Conservation (phyloP, 1,139 yeast species). For the Yamadazyma conglobata region DNA sequence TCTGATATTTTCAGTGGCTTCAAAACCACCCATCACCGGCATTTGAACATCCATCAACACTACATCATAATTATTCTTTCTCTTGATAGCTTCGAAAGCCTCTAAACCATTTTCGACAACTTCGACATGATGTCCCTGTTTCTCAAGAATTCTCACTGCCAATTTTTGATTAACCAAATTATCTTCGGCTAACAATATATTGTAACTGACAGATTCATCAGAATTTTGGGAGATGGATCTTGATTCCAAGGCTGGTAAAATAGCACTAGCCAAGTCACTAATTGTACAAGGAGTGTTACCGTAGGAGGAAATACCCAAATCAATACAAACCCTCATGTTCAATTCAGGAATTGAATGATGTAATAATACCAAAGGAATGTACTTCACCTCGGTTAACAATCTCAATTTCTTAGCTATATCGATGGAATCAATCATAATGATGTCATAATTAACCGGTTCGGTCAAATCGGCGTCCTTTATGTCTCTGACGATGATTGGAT, state of each 20-base stretch:
- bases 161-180: conserved; percentile 82
- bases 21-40: conserved; percentile 96
- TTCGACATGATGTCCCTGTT: conserved; percentile 76
- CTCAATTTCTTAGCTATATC: conserved; percentile 71
- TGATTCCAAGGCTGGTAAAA: conserved; percentile 80
- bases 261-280: conserved; percentile 75
- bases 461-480: conserved; percentile 48
- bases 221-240: conserved; percentile 77
- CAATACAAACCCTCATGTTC: conserved; percentile 77
- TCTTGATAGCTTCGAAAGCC: conserved; percentile 74
- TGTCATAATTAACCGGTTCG: conserved; percentile 66
- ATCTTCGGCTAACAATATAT: conserved; percentile 79
- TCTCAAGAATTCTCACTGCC: conserved; percentile 78
- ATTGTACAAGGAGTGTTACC: conserved; percentile 86
- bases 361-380: conserved; percentile 73
- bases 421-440: conserved; percentile 76
- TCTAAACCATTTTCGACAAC: conserved; percentile 85
- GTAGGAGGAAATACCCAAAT: conserved; percentile 81
- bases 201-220: conserved; percentile 74
- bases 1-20: conserved; percentile 79
- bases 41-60: conserved; percentile 91
- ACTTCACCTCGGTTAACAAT: conserved; percentile 68
- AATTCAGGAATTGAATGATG: conserved; percentile 77
- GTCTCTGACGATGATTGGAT: conserved; percentile 48
- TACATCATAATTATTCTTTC: conserved; percentile 63